phyloP scores from a whole-genome alignment of 352 stramenopile species.

The Phytophthora pseudosyringae region DNA sequence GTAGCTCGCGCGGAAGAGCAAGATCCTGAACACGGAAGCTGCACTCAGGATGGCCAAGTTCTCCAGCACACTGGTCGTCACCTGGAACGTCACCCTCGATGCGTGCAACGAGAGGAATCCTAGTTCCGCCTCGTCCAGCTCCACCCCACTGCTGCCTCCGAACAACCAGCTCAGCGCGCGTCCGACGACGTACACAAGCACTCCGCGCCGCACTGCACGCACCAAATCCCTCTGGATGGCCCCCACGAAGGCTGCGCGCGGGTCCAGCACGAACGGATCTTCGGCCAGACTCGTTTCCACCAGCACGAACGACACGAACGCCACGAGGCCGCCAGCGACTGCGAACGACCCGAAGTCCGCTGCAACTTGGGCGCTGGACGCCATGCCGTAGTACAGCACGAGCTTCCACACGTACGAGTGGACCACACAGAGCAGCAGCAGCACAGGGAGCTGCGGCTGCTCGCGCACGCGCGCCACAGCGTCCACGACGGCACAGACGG shows the following conservation, averaged over 20 bases:
- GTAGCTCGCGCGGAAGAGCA: slow-evolving; percentile 57
- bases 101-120: slow-evolving; percentile 37
- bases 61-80: slow-evolving; percentile 54
- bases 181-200: slow-evolving; percentile 46
- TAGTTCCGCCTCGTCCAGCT: neutral
- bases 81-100: slow-evolving; percentile 44
- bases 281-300: slow-evolving; percentile 49
- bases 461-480: slow-evolving; percentile 34
- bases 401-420: slow-evolving; percentile 65
- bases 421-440: slow-evolving; percentile 49
- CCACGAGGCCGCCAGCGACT: slow-evolving; percentile 43
- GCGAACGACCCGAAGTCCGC: slow-evolving; percentile 45
- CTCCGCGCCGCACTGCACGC: slow-evolving; percentile 48
- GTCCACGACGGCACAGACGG: slow-evolving; percentile 46
- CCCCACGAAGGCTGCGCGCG: slow-evolving; percentile 41
- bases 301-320: slow-evolving; percentile 52
- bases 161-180: slow-evolving; percentile 33
- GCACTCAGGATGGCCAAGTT: slow-evolving; percentile 50
- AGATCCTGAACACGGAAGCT: slow-evolving; percentile 55
- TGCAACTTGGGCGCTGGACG: slow-evolving; percentile 14
- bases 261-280: slow-evolving; percentile 63
- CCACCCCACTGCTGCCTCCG: neutral
- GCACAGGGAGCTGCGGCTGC: slow-evolving; percentile 54
- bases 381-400: slow-evolving; percentile 44
- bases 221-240: slow-evolving; percentile 52